Base-by-base conservation (phyloP, 352 stramenopile genomes). In the Phytophthora cryptogea region DNA sequence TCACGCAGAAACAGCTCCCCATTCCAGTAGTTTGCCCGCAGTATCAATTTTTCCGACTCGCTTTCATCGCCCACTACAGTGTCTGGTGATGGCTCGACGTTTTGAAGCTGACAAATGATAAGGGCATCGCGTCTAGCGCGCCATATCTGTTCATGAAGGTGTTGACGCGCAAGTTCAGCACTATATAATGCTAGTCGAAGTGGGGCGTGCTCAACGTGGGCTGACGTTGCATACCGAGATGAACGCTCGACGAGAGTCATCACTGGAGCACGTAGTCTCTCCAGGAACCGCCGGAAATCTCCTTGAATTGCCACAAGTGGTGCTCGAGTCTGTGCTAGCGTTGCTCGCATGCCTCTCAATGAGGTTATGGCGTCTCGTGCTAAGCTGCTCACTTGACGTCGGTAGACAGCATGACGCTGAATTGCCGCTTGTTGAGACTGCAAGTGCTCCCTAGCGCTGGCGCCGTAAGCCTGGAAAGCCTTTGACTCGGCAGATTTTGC, bases 81-180 rank as follows among this genome's bases (percentile, higher is more conserved):
- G 13, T 57, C 33, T 32, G 36, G 26, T 42, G 28, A n/a, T 10
- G 48, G 14, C 23, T 58, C 57, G 2, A 63, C 31, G 27, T 85
- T 82, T n/a, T 83, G 74, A 17, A 90, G 74, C 62, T 92, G 83
- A 28, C 77, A 88, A 26, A 89, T 63, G 5, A 92, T 59, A 13
- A 87, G 36, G 5, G 83, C 80, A 36, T 92, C 80, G 5, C 70
- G 70, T 17, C 74, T 62, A 8, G 82, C 54, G 0, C 64, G 59
- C 83, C 83, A 92, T 28, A 92, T 52, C 45, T 92, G 80, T 8
- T 92, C 83, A 47, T 90, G 80, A 46, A 92, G 57, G 47, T 92
- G 83, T 20, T 68, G 74, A 4, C 79, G 67, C 16, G 77, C 69
- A 30, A 82, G 66, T 44, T 89, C 74, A 2, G 74, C 60, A 9